phyloP scores from a whole-genome alignment of 2,329 filamentous ascomycete genomes.

The Elsinoe fawcettii region DNA sequence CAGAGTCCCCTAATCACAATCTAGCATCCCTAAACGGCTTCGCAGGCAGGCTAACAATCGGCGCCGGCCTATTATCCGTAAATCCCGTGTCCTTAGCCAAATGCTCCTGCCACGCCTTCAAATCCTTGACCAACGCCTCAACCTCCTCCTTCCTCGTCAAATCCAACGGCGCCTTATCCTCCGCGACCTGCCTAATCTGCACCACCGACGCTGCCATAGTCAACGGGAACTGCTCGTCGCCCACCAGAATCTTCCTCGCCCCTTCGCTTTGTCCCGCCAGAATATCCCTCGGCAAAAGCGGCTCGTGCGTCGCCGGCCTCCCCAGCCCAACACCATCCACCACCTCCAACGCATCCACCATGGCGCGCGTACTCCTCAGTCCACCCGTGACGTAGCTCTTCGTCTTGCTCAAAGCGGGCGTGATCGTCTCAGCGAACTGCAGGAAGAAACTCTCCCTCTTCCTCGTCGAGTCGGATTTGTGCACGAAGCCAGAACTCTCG shows the following conservation, averaged over 20 bases:
- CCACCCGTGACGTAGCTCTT: constrained; percentile 54
- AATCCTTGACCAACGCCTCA: constrained; percentile 42
- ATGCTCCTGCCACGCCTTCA: constrained; percentile 38
- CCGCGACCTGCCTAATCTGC: constrained; percentile 47
- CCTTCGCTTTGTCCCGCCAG: constrained; percentile 40
- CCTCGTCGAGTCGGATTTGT: constrained; percentile 48
- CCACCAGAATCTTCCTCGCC: constrained; percentile 41
- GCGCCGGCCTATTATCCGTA: not conserved
- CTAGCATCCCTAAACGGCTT: constrained; percentile 2
- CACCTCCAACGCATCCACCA: constrained; percentile 49
- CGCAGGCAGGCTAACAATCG: not conserved
- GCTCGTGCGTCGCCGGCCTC: constrained; percentile 47
- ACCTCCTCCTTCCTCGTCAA: constrained; percentile 43
- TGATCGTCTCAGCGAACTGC: constrained; percentile 50
- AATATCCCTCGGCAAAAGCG: constrained; percentile 39
- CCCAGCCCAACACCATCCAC: constrained; percentile 56
- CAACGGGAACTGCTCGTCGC: constrained; percentile 46
- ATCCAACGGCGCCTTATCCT: constrained; percentile 48
- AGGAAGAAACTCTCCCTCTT: constrained; percentile 53
- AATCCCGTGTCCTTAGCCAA: constrained; percentile 32
- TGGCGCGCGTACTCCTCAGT: constrained; percentile 47
- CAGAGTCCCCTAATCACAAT: not conserved
- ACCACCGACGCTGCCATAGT: constrained; percentile 41
- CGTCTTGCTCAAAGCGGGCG: constrained; percentile 43
- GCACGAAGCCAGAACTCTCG: constrained; percentile 45